Percentiles rank a stretch among this genome's conserved stretches.
These are phyloP conservation scores for Thermomucor indicae-seudaticae DNA, from an alignment of 371 early-diverging fungal genomes.

Conservation along the genomic window DNA sequence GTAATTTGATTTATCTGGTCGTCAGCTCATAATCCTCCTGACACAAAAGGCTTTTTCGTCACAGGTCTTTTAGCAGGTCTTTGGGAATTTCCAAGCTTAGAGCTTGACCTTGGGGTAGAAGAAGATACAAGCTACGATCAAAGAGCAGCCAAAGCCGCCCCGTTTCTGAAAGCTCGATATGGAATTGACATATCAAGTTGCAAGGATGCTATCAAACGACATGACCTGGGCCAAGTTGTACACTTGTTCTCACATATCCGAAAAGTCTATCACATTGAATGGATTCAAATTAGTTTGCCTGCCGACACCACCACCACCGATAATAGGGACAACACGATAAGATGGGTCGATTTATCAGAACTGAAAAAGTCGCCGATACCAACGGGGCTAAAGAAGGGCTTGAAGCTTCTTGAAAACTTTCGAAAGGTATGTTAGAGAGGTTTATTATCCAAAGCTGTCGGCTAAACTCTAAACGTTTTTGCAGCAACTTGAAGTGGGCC, in stretches of 20 bases:
- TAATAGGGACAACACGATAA: slow-evolving; percentile 9
- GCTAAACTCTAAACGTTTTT: not conserved
- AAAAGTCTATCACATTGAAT: slow-evolving; percentile 56
- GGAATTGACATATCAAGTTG: slow-evolving; percentile 17
- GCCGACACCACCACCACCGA: slow-evolving; percentile 1
- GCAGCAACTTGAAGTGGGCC: not conserved
- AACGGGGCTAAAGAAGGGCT: slow-evolving; percentile 64
- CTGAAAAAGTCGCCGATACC: slow-evolving; percentile 58
- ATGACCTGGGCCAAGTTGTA: slow-evolving; percentile 54
- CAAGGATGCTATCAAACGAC: slow-evolving; percentile 8
- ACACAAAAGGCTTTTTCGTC: not conserved
- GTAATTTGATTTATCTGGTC: slow-evolving; percentile 3
- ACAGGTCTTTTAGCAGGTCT: slow-evolving; percentile 71
- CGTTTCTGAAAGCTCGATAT: slow-evolving; percentile 24
- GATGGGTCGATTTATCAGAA: slow-evolving; percentile 54
- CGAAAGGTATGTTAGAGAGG: slow-evolving; percentile 8
- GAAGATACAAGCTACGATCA: slow-evolving; percentile 32
- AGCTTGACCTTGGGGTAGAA: slow-evolving; percentile 31
- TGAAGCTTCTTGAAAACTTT: slow-evolving; percentile 48
- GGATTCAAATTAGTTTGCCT: slow-evolving; percentile 33
- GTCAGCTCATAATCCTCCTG: not conserved
- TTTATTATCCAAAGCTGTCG: not conserved
- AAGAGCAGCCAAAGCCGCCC: slow-evolving; percentile 25
- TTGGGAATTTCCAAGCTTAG: slow-evolving; percentile 77
- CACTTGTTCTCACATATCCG: slow-evolving; percentile 76